phyloP scores from a whole-genome alignment of 345 rosid species.

The Boechera stricta region DNA sequence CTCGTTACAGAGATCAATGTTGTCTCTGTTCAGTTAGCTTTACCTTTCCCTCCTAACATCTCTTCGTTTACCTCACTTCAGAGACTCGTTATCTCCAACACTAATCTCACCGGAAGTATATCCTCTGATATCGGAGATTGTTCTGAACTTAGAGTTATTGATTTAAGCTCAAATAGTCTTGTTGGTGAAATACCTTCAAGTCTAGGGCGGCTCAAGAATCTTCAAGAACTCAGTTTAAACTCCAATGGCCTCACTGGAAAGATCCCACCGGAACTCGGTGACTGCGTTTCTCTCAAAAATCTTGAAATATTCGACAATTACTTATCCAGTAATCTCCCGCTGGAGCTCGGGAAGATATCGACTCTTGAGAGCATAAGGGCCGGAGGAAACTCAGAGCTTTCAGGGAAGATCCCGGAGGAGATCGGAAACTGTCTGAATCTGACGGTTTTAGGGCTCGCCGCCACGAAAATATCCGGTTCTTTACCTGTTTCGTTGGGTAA shows the following conservation, averaged over 20 bases:
- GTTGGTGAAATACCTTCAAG: constrained; percentile 73
- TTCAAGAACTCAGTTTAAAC: constrained; percentile 68
- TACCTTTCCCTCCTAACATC: constrained; percentile 65
- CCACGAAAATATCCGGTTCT: constrained; percentile 73
- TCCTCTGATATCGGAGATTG: constrained; percentile 62
- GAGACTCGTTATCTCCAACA: constrained; percentile 59
- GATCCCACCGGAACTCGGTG: constrained; percentile 72
- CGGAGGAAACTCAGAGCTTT: constrained; percentile 78
- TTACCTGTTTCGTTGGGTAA: constrained; percentile 73
- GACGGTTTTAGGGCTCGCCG: constrained; percentile 73
- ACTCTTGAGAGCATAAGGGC: constrained; percentile 64
- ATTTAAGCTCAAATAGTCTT: constrained; percentile 74
- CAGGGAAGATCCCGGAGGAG: constrained; percentile 74
- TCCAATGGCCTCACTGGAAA: constrained; percentile 71
- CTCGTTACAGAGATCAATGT: constrained; percentile 65
- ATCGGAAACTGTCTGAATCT: constrained; percentile 70
- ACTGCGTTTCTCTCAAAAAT: constrained; percentile 62
- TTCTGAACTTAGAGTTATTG: constrained; percentile 47
- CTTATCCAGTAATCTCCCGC: constrained; percentile 64
- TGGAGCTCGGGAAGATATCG: constrained; percentile 62
- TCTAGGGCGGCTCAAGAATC: constrained; percentile 68
- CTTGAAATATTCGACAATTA: constrained; percentile 68
- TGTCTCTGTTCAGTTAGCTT: constrained; percentile 59
- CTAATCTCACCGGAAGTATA: constrained; percentile 72
- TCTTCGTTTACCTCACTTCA: constrained; percentile 58